phyloP scores from a whole-genome alignment of 768 basidiomycete species.

The Gymnopilus junonius region DNA sequence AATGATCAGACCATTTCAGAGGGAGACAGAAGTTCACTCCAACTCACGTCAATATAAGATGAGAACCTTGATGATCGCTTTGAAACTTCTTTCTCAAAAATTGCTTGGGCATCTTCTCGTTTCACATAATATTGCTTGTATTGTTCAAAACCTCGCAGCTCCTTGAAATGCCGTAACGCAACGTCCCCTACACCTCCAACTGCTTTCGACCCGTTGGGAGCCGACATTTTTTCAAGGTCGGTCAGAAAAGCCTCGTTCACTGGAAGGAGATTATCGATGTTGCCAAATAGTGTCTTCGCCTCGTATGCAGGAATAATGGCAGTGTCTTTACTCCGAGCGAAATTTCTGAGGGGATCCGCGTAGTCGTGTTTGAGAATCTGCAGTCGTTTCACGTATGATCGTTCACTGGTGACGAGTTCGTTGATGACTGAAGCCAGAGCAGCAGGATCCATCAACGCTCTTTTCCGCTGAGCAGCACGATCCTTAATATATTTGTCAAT shows the following conservation, averaged over 20 bases:
- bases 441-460: slow-evolving; percentile 65
- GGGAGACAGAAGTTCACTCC: not conserved
- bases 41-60: slow-evolving; percentile 83
- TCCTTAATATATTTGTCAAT: slow-evolving; percentile 32
- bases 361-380: slow-evolving; percentile 85
- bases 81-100: slow-evolving; percentile 83
- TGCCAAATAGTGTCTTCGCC: slow-evolving; percentile 92
- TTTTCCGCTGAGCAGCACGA: slow-evolving; percentile 50
- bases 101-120: slow-evolving; percentile 88
- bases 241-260: slow-evolving; percentile 88
- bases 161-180: slow-evolving; percentile 84
- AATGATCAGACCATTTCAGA: slow-evolving; percentile 5
- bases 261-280: slow-evolving; percentile 86
- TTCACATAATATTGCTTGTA: slow-evolving; percentile 93
- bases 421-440: slow-evolving; percentile 76
- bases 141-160: slow-evolving; percentile 83
- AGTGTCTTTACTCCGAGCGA: slow-evolving; percentile 82
- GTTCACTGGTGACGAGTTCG: slow-evolving; percentile 89
- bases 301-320: slow-evolving; percentile 90
- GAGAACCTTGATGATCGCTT: slow-evolving; percentile 83
- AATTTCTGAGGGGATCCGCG: slow-evolving; percentile 88
- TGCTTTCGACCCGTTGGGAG: slow-evolving; percentile 56
- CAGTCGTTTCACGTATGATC: slow-evolving; percentile 85
- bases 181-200: slow-evolving; percentile 83
- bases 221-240: slow-evolving; percentile 81